These are phyloP conservation scores for Collybiopsis confluens DNA, from an alignment of 768 basidiomycete genomes.

Conservation along the genomic window DNA sequence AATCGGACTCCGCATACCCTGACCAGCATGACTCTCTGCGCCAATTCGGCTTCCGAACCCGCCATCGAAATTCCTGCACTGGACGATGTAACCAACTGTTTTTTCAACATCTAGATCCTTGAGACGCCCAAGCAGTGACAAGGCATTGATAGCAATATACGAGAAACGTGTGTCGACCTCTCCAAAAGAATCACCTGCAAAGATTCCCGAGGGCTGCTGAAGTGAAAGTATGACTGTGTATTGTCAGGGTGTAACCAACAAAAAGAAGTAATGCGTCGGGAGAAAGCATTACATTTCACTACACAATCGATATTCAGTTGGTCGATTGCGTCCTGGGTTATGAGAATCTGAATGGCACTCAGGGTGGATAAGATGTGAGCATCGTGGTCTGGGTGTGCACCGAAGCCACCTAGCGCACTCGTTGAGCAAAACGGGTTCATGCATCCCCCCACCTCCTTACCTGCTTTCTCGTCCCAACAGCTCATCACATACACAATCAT, in stretches of 20 bases:
- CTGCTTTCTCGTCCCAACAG: constrained; percentile 93
- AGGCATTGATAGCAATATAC: constrained; percentile 79
- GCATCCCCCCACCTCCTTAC: constrained; percentile 26
- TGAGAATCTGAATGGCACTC: constrained; percentile 88
- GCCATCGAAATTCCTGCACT: constrained; percentile 92
- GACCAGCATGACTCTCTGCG: constrained; percentile 89
- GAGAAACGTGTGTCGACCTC: constrained; percentile 90
- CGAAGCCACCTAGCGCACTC: constrained; percentile 69
- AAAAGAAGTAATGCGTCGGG: too few relatives aligned
- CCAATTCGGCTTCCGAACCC: constrained; percentile 84
- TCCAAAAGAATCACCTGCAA: constrained; percentile 89
- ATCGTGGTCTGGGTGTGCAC: constrained; percentile 91
- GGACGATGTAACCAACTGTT: constrained; percentile 66
- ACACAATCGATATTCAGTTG: constrained; percentile 66
- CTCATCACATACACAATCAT: constrained; percentile 88
- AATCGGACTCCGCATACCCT: constrained; percentile 47
- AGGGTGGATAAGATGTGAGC: constrained; percentile 83
- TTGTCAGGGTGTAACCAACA: too few relatives aligned
- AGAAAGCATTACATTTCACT: constrained; percentile 56
- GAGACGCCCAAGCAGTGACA: constrained; percentile 77
- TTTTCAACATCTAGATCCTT: constrained; percentile 63
- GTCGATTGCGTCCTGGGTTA: constrained; percentile 79
- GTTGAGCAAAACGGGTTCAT: not conserved
- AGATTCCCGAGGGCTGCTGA: constrained; percentile 83
- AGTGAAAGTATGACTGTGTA: constrained; percentile 74